phyloP scores from a whole-genome alignment of 768 basidiomycete genomes.

The Trametes gibbosa region DNA sequence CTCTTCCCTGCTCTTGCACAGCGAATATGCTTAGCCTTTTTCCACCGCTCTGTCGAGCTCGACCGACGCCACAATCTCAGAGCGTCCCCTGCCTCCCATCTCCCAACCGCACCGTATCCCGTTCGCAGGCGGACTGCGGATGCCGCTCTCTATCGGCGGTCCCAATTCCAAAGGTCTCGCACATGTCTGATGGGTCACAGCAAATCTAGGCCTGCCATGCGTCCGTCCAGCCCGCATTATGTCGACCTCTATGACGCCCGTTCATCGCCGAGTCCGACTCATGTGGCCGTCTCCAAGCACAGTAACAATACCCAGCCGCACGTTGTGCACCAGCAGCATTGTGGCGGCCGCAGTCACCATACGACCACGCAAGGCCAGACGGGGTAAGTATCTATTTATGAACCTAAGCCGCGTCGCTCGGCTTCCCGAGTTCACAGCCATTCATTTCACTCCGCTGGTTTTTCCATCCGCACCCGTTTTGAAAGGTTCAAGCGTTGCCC shows the following conservation, averaged over 20 bases:
- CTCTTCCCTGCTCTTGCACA: not conserved
- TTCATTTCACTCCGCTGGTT: not conserved
- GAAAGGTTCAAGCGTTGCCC: too few relatives aligned
- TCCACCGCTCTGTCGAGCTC: not conserved
- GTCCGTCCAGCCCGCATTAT: not conserved
- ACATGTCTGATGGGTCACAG: not conserved
- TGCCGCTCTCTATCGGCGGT: not conserved
- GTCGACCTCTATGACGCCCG: not conserved
- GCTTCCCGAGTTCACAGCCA: not conserved
- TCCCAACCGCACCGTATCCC: not conserved
- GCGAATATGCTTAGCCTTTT: not conserved
- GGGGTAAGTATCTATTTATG: not conserved
- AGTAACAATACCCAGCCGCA: not conserved
- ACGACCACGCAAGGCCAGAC: too few relatives aligned
- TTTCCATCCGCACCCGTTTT: too few relatives aligned
- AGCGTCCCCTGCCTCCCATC: not conserved
- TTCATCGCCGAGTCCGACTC: not conserved
- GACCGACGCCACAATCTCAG: not conserved
- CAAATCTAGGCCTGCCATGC: not conserved
- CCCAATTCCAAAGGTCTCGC: not conserved
- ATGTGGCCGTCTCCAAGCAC: not conserved
- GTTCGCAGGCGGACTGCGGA: conserved; percentile 4
- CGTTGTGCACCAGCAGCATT: not conserved
- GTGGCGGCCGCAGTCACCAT: not conserved
- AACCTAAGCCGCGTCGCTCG: not conserved